Percentiles rank a stretch among this genome's conserved stretches.
These are phyloP conservation scores for Endotrypanum monterogeii DNA, from an alignment of 208 protist genomes.

Conservation along the genomic window DNA sequence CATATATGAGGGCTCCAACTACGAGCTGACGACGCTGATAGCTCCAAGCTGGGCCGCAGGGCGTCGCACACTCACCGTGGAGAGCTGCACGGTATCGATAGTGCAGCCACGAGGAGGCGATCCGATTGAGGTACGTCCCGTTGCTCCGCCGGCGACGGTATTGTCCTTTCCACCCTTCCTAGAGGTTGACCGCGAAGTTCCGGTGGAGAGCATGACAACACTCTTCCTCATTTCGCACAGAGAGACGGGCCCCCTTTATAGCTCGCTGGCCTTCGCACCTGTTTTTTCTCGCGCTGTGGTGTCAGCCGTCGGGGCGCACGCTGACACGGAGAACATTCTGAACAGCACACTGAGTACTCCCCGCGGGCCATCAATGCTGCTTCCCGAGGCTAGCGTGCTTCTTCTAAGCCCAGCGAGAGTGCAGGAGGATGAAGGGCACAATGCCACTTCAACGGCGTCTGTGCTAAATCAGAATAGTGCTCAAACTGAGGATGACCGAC, in stretches of 20 bases:
- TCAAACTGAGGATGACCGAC: background rate
- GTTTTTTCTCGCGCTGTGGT: constrained; percentile 54
- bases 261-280: constrained; percentile 72
- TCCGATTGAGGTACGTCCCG: background rate
- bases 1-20: constrained; percentile 55
- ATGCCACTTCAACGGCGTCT: background rate
- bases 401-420: background rate
- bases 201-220: constrained; percentile 60
- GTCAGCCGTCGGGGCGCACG: constrained; percentile 33
- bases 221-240: constrained; percentile 65
- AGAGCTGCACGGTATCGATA: constrained; percentile 25
- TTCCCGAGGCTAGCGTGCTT: constrained; percentile 9
- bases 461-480: background rate
- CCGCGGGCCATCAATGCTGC: constrained; percentile 15
- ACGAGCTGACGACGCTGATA: constrained; percentile 68
- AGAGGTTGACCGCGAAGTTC: constrained; percentile 71
- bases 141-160: constrained; percentile 2
- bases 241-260: constrained; percentile 74
- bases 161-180: constrained; percentile 60
- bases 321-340: constrained; percentile 51
- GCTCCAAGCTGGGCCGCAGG: constrained; percentile 61
- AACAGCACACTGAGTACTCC: constrained; percentile 40
- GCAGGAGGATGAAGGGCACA: background rate
- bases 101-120: background rate
- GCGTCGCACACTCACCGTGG: constrained; percentile 60